Evolutionary conservation across 352 stramenopile genomes (phyloP), one percentile per base, ranked within the genome.

Genomic region (Pseudoperonospora humuli): DNA sequence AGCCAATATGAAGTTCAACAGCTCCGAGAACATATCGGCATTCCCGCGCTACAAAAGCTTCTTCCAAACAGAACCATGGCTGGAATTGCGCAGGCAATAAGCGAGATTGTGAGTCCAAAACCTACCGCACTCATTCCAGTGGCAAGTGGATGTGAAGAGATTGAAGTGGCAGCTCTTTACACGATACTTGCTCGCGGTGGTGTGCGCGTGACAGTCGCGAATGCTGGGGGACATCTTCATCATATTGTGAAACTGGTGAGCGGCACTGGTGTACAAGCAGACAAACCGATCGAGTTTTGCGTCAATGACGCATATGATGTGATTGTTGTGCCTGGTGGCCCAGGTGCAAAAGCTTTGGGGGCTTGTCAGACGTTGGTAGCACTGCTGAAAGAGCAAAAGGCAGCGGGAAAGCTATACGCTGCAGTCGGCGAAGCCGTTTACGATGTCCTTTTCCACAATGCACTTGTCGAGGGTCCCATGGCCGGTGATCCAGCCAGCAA

Each of bases 221-320:
- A 59, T 20, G 64, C 84, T 10, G 60, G 48, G n/a, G 48, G 59
- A n/a, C 54, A 75, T 23, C 56, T 67, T 20, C 51, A 77, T 42
- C 70, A 73, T 36, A 45, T 88, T 23, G 69, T 88, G 24, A 76
- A 66, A 43, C 49, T 86, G 15, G 52, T 54, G 14, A 59, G 76
- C 7, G 76, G 73, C 21, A 73, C 73, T 1, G 51, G 67, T 34
- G 49, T 88, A 8, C 66, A 84, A 51, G 62, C 73, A 6, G 71
- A 88, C 45, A 81, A 82, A 46, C 55, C 71, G 3, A 74, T 88
- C 24, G 60, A 73, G 28, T 67, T 75, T 42, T 86, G 76, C 28
- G 45, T 57, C 14, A 64, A 83, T 17, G 64, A 78, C 11, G 50
- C 70, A 8, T 88, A 61, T 28, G 73, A 88, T 50, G 25, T 76